Conservation (phyloP, 805 yeast species). For the Candida koratica region DNA sequence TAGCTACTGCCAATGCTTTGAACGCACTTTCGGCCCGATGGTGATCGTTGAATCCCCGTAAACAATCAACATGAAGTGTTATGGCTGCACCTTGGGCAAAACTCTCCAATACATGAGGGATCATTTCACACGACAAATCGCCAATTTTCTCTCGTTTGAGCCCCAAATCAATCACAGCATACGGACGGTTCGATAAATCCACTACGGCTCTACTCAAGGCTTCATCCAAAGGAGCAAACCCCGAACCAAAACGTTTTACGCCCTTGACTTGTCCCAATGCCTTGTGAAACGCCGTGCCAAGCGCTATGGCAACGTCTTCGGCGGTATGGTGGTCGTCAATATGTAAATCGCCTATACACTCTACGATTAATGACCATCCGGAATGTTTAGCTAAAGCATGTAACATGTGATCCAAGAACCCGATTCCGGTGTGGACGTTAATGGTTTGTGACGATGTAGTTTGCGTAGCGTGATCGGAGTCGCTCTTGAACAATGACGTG, state of each 20-base stretch:
- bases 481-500: constrained; percentile 48
- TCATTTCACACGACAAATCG: constrained; percentile 90
- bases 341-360: constrained; percentile 90
- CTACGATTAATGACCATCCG: constrained; percentile 90
- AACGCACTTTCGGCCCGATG: constrained; percentile 95
- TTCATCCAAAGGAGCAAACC: constrained; percentile 95
- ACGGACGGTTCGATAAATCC: constrained; percentile 90
- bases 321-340: constrained; percentile 97
- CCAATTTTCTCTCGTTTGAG: constrained; percentile 91
- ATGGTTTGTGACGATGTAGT: constrained; percentile 68
- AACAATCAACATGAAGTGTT: constrained; percentile 90
- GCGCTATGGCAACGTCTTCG: constrained; percentile 91
- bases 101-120: constrained; percentile 93
- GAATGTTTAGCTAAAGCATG: constrained; percentile 96
- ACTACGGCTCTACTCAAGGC: constrained; percentile 95
- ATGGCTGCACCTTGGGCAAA: constrained; percentile 90
- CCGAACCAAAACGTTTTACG: constrained; percentile 87
- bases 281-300: constrained; percentile 83
- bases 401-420: constrained; percentile 94
- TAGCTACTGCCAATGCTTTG: constrained; percentile 91
- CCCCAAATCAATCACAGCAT: constrained; percentile 84
- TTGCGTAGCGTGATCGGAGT: constrained; percentile 60
- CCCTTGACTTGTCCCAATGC: constrained; percentile 90
- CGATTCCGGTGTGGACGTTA: constrained; percentile 84
- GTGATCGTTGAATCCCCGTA: constrained; percentile 93